phyloP scores from a whole-genome alignment of 768 basidiomycete genomes.

The Aureoboletus auriporus region DNA sequence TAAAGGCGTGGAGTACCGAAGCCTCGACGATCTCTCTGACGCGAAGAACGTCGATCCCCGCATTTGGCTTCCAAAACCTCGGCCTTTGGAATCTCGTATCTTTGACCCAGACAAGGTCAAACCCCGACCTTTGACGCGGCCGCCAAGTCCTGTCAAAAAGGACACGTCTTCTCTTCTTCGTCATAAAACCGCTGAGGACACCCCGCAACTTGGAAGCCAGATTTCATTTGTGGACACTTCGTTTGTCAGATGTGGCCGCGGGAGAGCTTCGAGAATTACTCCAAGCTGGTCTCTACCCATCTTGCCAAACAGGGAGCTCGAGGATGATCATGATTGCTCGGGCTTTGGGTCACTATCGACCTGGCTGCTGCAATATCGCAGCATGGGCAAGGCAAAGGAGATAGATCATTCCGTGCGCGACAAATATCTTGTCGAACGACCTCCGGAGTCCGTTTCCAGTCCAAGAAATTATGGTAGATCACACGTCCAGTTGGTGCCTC shows the following conservation, averaged over 20 bases:
- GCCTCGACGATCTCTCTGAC: constrained; percentile 15
- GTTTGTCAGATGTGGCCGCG: constrained; percentile 19
- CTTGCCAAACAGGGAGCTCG: constrained; percentile 6
- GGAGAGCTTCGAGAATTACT: constrained; percentile 15
- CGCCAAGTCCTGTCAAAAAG: constrained; percentile 21
- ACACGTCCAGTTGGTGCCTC: constrained; percentile 20
- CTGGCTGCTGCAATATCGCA: neutral
- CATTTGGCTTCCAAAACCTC: constrained; percentile 20
- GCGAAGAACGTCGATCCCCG: constrained; percentile 19
- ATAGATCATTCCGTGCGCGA: neutral
- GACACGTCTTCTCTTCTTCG: neutral
- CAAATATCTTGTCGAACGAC: constrained; percentile 2
- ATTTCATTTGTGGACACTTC: constrained; percentile 4
- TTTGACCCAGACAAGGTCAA: constrained; percentile 29
- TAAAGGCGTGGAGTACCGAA: constrained; percentile 19
- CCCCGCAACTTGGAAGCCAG: neutral
- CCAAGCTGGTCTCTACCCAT: constrained; percentile 18
- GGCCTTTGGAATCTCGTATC: constrained; percentile 4
- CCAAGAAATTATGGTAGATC: constrained; percentile 13
- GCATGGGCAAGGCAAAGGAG: constrained; percentile 1
- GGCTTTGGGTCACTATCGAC: neutral
- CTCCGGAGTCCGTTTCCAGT: neutral
- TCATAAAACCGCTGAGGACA: neutral
- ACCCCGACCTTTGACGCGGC: constrained; percentile 15
- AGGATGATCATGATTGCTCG: neutral